These are phyloP conservation scores for Zygoascus meyerae DNA, from an alignment of 1,139 yeast species.

Conservation along the genomic window DNA sequence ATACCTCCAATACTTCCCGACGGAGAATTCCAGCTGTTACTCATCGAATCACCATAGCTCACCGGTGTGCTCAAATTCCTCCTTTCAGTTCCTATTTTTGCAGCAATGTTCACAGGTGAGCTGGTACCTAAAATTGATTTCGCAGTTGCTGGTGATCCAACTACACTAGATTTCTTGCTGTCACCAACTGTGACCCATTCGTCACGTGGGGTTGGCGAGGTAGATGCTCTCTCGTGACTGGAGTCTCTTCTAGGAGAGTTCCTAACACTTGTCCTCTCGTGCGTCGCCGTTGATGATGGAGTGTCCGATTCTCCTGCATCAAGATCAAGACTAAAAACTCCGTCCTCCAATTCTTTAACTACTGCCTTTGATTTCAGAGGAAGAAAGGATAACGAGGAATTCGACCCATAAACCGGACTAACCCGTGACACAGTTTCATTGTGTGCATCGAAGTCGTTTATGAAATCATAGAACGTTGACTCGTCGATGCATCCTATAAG, in stretches of 20 bases:
- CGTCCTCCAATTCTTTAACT: neutral
- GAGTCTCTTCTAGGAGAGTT: too few species aligned
- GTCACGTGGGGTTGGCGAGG: neutral
- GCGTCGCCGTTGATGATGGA: too few species aligned
- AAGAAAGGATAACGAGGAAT: conserved; percentile 9
- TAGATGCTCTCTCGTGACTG: too few species aligned
- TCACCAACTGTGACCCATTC: conserved; percentile 9
- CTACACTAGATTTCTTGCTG: neutral
- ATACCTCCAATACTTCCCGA: neutral
- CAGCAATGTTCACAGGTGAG: conserved; percentile 1
- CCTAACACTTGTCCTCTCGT: too few species aligned
- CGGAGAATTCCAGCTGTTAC: neutral
- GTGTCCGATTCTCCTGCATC: neutral
- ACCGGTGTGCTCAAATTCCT: neutral
- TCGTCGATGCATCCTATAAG: conserved; percentile 8
- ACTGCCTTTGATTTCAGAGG: conserved; percentile 1
- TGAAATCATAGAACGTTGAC: conserved; percentile 12
- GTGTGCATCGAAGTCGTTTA: conserved; percentile 18
- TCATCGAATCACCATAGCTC: neutral
- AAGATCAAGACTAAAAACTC: conserved; percentile 1
- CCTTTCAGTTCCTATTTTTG: neutral
- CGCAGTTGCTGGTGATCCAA: neutral
- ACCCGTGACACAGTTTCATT: conserved; percentile 17
- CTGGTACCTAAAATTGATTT: neutral
- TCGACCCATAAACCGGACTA: conserved; percentile 19